phyloP scores from a whole-genome alignment of 2,329 filamentous ascomycete genomes.

The Pestalotiopsis sp. region DNA sequence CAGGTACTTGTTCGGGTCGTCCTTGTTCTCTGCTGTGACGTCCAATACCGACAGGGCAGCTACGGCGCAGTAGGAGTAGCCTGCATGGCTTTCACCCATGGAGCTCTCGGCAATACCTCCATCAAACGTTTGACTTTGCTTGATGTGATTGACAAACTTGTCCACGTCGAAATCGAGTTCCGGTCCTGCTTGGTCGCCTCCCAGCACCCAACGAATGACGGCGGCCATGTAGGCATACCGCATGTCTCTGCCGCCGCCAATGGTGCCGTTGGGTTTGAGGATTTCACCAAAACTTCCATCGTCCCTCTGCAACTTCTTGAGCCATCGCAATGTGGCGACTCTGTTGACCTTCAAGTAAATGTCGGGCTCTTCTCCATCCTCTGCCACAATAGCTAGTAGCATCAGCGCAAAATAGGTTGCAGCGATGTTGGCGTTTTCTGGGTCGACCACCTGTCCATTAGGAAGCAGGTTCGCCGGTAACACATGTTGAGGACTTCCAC shows the following conservation, averaged over 20 bases:
- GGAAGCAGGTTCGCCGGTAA: constrained; percentile 44
- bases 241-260: constrained; percentile 83
- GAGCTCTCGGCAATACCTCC: constrained; percentile 81
- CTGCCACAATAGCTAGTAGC: constrained; percentile 60
- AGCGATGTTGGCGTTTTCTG: constrained; percentile 70
- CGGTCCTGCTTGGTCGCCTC: constrained; percentile 61
- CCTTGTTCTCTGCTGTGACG: constrained; percentile 43
- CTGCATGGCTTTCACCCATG: constrained; percentile 83
- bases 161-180: constrained; percentile 77
- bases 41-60: constrained; percentile 77
- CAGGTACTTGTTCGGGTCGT: constrained; percentile 35
- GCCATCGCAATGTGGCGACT: constrained; percentile 70
- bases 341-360: constrained; percentile 69
- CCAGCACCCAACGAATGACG: constrained; percentile 79
- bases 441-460: constrained; percentile 37
- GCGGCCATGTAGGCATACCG: constrained; percentile 87
- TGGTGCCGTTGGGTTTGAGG: constrained; percentile 55
- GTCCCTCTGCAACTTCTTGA: constrained; percentile 73
- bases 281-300: constrained; percentile 94
- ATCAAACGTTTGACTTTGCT: constrained; percentile 76
- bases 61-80: constrained; percentile 89
- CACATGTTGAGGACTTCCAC: constrained; percentile 76
- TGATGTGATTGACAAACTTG: constrained; percentile 70
- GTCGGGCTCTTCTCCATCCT: constrained; percentile 39
- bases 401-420: constrained; percentile 89